phyloP scores from a whole-genome alignment of 306 rosid species.

The Glycyrrhiza uralensis region DNA sequence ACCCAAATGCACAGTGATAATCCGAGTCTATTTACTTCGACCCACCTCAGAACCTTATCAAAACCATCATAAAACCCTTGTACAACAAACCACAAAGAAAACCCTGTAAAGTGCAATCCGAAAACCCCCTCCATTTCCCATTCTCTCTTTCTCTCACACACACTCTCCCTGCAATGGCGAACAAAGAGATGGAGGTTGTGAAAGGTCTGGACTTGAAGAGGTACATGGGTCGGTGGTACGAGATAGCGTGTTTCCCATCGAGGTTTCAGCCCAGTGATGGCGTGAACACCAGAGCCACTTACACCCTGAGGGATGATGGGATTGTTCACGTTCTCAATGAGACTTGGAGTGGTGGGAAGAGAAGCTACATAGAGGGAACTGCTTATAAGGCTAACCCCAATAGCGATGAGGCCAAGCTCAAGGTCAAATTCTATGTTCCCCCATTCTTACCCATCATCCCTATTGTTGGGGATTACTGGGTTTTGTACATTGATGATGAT shows the following conservation, averaged over 20 bases:
- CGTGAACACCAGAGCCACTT: constrained; percentile 75
- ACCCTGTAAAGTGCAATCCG: background rate
- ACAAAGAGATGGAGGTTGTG: constrained; percentile 64
- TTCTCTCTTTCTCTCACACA: too few species aligned
- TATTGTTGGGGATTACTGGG: constrained; percentile 82
- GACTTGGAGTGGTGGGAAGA: constrained; percentile 69
- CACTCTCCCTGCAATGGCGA: constrained; percentile 36
- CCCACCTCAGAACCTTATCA: background rate
- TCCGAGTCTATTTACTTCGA: background rate
- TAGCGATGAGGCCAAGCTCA: constrained; percentile 83
- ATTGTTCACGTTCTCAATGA: constrained; percentile 75
- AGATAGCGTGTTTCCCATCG: constrained; percentile 86
- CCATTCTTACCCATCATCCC: constrained; percentile 83
- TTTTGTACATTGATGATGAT: constrained; percentile 62
- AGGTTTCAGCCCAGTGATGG: constrained; percentile 67
- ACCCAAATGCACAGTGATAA: background rate
- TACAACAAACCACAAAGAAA: background rate
- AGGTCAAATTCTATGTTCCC: constrained; percentile 83
- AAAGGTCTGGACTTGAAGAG: constrained; percentile 54
- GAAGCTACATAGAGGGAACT: constrained; percentile 58
- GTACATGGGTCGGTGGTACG: constrained; percentile 96
- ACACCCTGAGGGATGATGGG: constrained; percentile 62
- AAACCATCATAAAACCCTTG: background rate
- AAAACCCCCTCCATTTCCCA: background rate
- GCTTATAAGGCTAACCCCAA: constrained; percentile 71